Conservation (phyloP, 306 rosid species). For the Amphicarpaea edgeworthii region DNA sequence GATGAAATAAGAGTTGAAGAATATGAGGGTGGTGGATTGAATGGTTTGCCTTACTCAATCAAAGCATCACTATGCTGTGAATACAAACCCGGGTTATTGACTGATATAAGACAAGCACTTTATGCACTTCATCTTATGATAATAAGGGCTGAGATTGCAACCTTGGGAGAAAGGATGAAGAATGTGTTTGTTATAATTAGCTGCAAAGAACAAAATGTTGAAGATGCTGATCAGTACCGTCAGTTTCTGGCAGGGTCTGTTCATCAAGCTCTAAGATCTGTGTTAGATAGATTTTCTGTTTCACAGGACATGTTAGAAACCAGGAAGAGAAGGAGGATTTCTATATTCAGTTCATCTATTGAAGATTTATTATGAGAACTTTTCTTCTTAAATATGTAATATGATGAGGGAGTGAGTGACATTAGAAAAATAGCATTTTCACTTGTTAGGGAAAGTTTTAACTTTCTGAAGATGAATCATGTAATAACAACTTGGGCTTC, state of each 20-base stretch:
- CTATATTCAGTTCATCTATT: constrained; percentile 61
- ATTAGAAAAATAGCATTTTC: constrained; percentile 2
- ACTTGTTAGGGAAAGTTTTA: constrained; percentile 11
- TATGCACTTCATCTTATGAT: constrained; percentile 68
- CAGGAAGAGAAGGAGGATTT: constrained; percentile 61
- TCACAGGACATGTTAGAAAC: constrained; percentile 57
- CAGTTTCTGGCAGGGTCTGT: constrained; percentile 61
- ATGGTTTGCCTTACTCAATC: constrained; percentile 66
- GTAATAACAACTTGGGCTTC: neutral
- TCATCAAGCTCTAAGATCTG: constrained; percentile 65
- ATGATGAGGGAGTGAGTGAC: constrained; percentile 26
- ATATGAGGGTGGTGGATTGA: constrained; percentile 54
- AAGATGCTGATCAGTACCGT: constrained; percentile 52
- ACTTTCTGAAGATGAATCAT: constrained; percentile 17
- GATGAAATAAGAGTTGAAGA: constrained; percentile 78
- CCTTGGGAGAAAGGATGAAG: constrained; percentile 75
- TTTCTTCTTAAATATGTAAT: constrained; percentile 7
- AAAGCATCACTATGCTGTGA: constrained; percentile 72
- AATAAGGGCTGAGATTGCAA: constrained; percentile 67
- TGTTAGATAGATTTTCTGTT: constrained; percentile 66
- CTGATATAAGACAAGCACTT: constrained; percentile 69
- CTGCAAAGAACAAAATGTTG: constrained; percentile 52
- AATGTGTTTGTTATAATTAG: constrained; percentile 70
- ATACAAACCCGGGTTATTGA: constrained; percentile 58
- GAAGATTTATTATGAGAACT: constrained; percentile 53